Evolutionary conservation across 176 grass and related monocot genomes (phyloP).

Genomic region (Hsuehochloa calcarea): DNA sequence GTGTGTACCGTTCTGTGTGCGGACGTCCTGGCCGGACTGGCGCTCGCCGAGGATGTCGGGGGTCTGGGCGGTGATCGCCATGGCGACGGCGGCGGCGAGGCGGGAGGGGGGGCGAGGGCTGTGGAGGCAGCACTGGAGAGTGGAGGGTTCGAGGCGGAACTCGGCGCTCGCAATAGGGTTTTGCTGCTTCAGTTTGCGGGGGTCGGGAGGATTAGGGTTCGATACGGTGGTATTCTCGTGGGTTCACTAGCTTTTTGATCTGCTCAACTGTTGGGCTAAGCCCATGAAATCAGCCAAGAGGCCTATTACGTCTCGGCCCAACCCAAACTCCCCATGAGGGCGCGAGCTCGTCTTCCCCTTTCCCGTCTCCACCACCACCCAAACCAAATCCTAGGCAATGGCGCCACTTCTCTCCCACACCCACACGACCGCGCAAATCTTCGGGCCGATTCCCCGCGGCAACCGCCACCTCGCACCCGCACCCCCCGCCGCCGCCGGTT

Average conservation of each 20-base stretch:
- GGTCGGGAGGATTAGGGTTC: conserved; percentile 14
- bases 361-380: conserved; percentile 31
- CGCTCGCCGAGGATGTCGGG: conserved; percentile 88
- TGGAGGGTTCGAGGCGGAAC: conserved; percentile 33
- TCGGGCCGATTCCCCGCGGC: conserved; percentile 13
- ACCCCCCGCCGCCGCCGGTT: conserved; percentile 25
- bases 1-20: conserved; percentile 74
- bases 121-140: conserved; percentile 27
- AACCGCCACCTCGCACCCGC: conserved; percentile 1
- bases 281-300: not conserved
- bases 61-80: conserved; percentile 61
- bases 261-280: not conserved
- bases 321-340: not conserved
- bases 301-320: not conserved
- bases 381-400: conserved; percentile 45
- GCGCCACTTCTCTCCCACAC: conserved; percentile 45
- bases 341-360: not conserved
- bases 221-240: not conserved
- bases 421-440: conserved; percentile 3
- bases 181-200: not conserved
- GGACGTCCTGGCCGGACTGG: conserved; percentile 90
- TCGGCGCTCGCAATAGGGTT: not conserved
- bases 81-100: conserved; percentile 25
- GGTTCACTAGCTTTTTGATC: not conserved
- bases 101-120: not conserved